Percentiles rank a stretch among this genome's conserved stretches.
Evolutionary conservation across 176 grass and related monocot genomes (phyloP).

Genomic region (Oryza meridionalis): DNA sequence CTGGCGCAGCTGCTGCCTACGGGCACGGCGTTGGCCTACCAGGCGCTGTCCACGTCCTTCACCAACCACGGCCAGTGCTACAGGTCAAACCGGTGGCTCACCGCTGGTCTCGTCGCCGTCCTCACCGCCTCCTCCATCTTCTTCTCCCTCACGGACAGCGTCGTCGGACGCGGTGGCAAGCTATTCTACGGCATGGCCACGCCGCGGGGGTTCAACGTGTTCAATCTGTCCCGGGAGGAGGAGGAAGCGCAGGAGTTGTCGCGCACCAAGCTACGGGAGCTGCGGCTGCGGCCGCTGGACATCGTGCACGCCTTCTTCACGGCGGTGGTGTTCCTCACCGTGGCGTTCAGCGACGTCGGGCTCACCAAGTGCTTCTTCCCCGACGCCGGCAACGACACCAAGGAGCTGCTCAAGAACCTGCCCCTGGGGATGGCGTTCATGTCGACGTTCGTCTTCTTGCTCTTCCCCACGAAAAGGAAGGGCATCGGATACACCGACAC

Average conservation of each 20-base stretch:
- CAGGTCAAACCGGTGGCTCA: conserved; percentile 36
- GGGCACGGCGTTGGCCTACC: conserved; percentile 67
- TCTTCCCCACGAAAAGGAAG: conserved; percentile 36
- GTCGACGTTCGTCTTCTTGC: conserved; percentile 14
- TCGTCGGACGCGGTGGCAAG: conserved; percentile 48
- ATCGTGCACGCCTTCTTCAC: conserved; percentile 46
- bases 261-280: neutral
- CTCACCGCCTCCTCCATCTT: conserved; percentile 13
- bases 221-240: conserved; percentile 39
- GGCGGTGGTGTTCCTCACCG: conserved; percentile 44
- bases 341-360: conserved; percentile 43
- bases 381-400: neutral
- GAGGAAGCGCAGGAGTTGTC: neutral
- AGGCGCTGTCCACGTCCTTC: conserved; percentile 63
- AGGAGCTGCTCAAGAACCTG: conserved; percentile 35
- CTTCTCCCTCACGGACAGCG: conserved; percentile 46
- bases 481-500: conserved; percentile 38
- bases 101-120: neutral
- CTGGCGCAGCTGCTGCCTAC: conserved; percentile 46
- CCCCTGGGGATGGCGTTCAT: conserved; percentile 22
- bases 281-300: conserved; percentile 27
- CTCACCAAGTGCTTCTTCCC: conserved; percentile 43
- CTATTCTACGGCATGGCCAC: conserved; percentile 58
- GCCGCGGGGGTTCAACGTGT: conserved; percentile 30
- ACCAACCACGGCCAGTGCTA: conserved; percentile 55